A percentile compares a stretch with the other conserved stretches of the same genome.
phyloP scores from a whole-genome alignment of 768 basidiomycete species.

The Steccherinum ochraceum region DNA sequence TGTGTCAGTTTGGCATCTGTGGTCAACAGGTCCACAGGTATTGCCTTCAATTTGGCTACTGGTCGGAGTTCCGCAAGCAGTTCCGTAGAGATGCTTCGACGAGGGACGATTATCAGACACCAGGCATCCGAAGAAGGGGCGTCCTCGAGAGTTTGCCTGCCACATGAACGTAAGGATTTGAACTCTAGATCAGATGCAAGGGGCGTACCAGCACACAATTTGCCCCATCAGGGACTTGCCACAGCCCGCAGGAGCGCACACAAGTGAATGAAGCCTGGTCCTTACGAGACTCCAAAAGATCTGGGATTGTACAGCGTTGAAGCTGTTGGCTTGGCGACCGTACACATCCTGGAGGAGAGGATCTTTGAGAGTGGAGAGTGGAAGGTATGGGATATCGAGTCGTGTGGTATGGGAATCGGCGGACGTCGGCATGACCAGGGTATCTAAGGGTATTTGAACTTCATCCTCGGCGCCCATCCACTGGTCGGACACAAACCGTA shows the following conservation, averaged over 20 bases:
- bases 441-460: constrained; percentile 52
- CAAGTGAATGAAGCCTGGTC: constrained; percentile 57
- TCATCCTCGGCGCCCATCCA: constrained; percentile 93
- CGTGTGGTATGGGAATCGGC: constrained; percentile 54
- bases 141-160: constrained; percentile 50
- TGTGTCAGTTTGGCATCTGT: constrained; percentile 26
- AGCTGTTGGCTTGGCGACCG: constrained; percentile 38
- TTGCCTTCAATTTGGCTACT: constrained; percentile 29
- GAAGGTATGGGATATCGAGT: constrained; percentile 71
- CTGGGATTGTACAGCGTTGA: constrained; percentile 90
- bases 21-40: constrained; percentile 33
- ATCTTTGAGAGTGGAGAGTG: constrained; percentile 45
- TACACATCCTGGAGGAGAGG: constrained; percentile 40
- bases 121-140: constrained; percentile 36
- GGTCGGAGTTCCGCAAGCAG: constrained; percentile 45
- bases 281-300: constrained; percentile 76
- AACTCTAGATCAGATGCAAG: neutral
- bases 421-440: constrained; percentile 67
- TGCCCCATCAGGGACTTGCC: constrained; percentile 78
- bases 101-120: constrained; percentile 60
- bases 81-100: constrained; percentile 49
- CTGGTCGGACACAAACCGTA: constrained; percentile 80
- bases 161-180: constrained; percentile 7
- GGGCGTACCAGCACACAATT: constrained; percentile 57
- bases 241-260: constrained; percentile 74